These are phyloP conservation scores for Quercus parvula DNA, from an alignment of 306 rosid species.

Conservation along the genomic window DNA sequence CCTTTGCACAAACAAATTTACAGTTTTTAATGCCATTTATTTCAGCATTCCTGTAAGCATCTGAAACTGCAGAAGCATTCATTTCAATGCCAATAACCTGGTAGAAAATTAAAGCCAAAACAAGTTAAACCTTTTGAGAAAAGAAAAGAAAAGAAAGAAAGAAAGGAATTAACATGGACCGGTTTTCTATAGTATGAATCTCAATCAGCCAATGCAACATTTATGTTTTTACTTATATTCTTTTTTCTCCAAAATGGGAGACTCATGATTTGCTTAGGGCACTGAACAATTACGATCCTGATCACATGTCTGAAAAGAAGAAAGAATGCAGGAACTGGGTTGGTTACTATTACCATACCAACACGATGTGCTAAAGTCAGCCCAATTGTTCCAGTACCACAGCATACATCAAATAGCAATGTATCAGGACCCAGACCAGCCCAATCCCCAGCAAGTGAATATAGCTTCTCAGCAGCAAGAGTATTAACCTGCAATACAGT, in stretches of 20 bases:
- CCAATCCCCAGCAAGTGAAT: constrained; percentile 98
- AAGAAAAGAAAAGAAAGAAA: background rate
- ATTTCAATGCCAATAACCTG: constrained; percentile 98
- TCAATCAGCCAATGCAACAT: constrained; percentile 7
- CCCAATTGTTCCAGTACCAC: constrained; percentile 98
- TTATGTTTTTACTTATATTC: constrained; percentile 9
- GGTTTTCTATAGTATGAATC: background rate
- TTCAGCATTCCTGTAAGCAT: constrained; percentile 88
- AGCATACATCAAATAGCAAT: constrained; percentile 87
- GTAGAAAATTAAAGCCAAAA: constrained; percentile 16
- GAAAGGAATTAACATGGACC: background rate
- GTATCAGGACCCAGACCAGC: constrained; percentile 88
- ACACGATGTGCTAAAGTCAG: constrained; percentile 94
- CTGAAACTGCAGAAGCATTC: constrained; percentile 92
- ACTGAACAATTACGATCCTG: background rate
- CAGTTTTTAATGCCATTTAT: constrained; percentile 84
- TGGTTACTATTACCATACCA: constrained; percentile 83
- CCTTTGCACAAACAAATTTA: constrained; percentile 85
- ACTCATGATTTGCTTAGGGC: background rate
- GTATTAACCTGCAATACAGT: constrained; percentile 71
- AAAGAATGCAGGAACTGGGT: constrained; percentile 6
- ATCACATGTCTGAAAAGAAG: constrained; percentile 5
- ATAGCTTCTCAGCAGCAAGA: constrained; percentile 93
- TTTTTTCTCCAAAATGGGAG: background rate
- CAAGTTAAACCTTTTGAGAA: constrained; percentile 6